Conservation (phyloP, 768 basidiomycete genomes). For the Rhizopogon salebrosus region DNA sequence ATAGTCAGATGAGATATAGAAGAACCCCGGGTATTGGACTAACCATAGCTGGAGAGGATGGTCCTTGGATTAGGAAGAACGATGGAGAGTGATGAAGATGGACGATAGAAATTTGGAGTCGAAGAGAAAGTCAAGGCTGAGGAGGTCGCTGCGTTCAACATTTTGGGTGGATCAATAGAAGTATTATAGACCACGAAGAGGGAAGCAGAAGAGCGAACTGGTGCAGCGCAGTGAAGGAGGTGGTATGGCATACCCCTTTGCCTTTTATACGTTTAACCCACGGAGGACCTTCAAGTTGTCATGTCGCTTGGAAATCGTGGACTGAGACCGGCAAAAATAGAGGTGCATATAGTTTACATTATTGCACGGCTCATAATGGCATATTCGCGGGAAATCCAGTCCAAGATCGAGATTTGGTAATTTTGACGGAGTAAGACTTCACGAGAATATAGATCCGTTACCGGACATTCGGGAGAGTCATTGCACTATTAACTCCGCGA, state of each 20-base stretch:
- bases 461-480: slow-evolving; percentile 13
- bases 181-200: background rate
- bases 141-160: slow-evolving; percentile 28
- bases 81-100: slow-evolving; percentile 26
- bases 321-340: slow-evolving; percentile 24
- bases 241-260: slow-evolving; percentile 3
- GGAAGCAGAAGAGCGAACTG: slow-evolving; percentile 2
- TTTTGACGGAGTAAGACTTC: slow-evolving; percentile 20
- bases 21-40: background rate
- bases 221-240: slow-evolving; percentile 10
- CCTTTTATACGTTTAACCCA: slow-evolving; percentile 26
- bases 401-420: slow-evolving; percentile 25
- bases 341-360: slow-evolving; percentile 28
- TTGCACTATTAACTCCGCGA: background rate
- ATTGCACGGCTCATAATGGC: slow-evolving; percentile 23
- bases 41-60: slow-evolving; percentile 24
- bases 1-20: slow-evolving; percentile 4
- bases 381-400: slow-evolving; percentile 30
- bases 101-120: slow-evolving; percentile 28
- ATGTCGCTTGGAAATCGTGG: slow-evolving; percentile 6
- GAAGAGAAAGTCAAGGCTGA: slow-evolving; percentile 25
- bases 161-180: slow-evolving; percentile 6
- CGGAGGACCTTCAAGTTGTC: background rate
- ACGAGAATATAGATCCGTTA: slow-evolving; percentile 29
- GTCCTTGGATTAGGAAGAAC: slow-evolving; percentile 24